Evolutionary conservation across 2,329 filamentous ascomycete species (phyloP), one percentile per base, ranked within the genome.

Genomic region (Byssochlamys sp.): DNA sequence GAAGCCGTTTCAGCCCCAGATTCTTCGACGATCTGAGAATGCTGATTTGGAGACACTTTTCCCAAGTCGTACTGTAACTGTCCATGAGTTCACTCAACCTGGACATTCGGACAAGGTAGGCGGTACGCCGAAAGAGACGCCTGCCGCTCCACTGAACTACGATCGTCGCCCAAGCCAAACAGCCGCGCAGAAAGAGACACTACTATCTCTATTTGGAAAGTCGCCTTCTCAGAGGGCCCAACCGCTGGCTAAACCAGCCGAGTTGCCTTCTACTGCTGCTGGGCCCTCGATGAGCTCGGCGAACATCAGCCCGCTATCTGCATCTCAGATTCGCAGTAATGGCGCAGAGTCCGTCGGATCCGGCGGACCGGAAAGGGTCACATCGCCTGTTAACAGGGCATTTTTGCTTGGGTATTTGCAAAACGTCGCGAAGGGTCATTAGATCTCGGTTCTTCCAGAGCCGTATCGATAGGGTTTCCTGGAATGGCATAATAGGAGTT

Each of bases 351-450:
- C 25, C 10, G 49, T 26, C 11, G 49, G 7, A 12, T 12, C 49
- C 11, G 49, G 14, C 12, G 31, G 11, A 12, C 25, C 57, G 12
- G 69, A 63, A 54, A 68, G 62, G n/a, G 61, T 68, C 49, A 74
- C 75, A 19, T 87, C 86, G 3, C 82, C 88, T 0, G 86, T 84
- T 0, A 86, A 94, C 63, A 86, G 88, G 67, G 85, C 80, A 14
- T 94, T 94, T 65, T 74, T 95, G 67, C 77, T 94, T 55, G 86
- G 83, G 9, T 94, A 90, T 68, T 74, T 95, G 65, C 83, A 89
- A 61, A 77, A 77, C 57, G 77, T 81, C 58, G 76, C 74, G 1
- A 77, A 78, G 60, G 74, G 72, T 31, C 71, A 69, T 56, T 45
- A 45, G 39, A n/a, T 45, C 31, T 33, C 19, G 39, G 39, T 45